Evolutionary conservation across 495 filamentous ascomycete genomes (phyloP).

Genomic region (Haplographium delicatum): DNA sequence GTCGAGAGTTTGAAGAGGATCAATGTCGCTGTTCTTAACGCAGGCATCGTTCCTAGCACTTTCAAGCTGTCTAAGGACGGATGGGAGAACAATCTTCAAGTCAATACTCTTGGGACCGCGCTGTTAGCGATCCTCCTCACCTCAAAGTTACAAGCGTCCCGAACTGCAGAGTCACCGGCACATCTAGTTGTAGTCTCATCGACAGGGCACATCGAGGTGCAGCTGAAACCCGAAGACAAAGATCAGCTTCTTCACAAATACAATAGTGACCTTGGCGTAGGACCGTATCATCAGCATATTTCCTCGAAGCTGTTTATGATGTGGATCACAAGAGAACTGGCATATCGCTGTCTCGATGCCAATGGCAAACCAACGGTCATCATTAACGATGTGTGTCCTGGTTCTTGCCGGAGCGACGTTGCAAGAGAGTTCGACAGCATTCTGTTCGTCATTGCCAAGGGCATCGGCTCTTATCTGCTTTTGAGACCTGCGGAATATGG

Average conservation of each 20-base stretch:
- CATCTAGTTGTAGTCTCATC: slow-evolving; percentile 10
- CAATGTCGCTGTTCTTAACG: slow-evolving; percentile 20
- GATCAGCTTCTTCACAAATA: slow-evolving; percentile 31
- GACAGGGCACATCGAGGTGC: slow-evolving; percentile 5
- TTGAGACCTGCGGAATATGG: slow-evolving; percentile 10
- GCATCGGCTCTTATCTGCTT: not conserved
- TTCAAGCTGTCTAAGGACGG: slow-evolving; percentile 9
- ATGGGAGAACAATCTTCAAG: slow-evolving; percentile 16
- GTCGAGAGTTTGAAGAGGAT: slow-evolving; percentile 11
- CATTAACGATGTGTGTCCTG: slow-evolving; percentile 38
- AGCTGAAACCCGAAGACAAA: slow-evolving; percentile 16
- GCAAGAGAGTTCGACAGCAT: slow-evolving; percentile 5
- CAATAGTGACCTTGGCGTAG: slow-evolving; percentile 13
- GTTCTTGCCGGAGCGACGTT: slow-evolving; percentile 14
- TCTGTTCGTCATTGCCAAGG: slow-evolving; percentile 7
- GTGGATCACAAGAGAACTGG: slow-evolving; percentile 40
- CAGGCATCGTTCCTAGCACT: slow-evolving; percentile 8
- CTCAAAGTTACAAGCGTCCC: slow-evolving; percentile 17
- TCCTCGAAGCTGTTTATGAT: slow-evolving; percentile 46
- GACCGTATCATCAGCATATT: slow-evolving; percentile 31
- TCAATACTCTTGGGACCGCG: slow-evolving; percentile 19
- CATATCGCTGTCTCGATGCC: slow-evolving; percentile 21
- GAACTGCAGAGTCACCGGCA: slow-evolving; percentile 8
- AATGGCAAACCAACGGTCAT: slow-evolving; percentile 32
- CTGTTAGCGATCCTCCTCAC: slow-evolving; percentile 19